Evolutionary conservation across 768 basidiomycete genomes (phyloP).

Genomic region (Daedaleopsis sinensis): DNA sequence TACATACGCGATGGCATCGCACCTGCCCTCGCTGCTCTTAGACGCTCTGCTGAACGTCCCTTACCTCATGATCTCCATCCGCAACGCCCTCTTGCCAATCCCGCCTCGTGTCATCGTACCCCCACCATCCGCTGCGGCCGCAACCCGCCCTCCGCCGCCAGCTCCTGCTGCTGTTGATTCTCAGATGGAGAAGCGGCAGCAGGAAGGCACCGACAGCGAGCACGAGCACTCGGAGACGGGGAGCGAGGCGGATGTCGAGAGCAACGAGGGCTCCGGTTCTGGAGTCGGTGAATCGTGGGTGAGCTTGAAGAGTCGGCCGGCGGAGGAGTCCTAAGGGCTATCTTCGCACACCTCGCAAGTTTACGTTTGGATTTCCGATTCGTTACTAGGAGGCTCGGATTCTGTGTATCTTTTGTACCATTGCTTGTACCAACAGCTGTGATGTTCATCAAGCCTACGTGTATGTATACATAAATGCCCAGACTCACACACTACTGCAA

Average conservation of each 20-base stretch:
- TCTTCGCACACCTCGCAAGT: too few relatives aligned
- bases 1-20: conserved; percentile 72
- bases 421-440: background rate
- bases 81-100: conserved; percentile 60
- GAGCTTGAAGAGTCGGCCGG: conserved; percentile 44
- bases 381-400: background rate
- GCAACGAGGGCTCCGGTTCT: conserved; percentile 54
- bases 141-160: conserved; percentile 35
- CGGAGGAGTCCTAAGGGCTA: background rate
- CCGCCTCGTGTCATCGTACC: conserved; percentile 44
- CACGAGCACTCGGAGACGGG: conserved; percentile 44
- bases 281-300: conserved; percentile 72
- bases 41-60: conserved; percentile 71
- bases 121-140: conserved; percentile 21
- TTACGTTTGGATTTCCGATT: background rate
- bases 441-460: background rate
- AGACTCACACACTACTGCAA: too few relatives aligned
- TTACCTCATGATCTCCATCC: conserved; percentile 59
- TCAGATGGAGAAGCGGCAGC: conserved; percentile 6
- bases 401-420: background rate
- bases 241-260: conserved; percentile 73
- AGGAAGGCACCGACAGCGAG: conserved; percentile 22
- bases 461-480: too few relatives aligned
- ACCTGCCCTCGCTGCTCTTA: conserved; percentile 65
- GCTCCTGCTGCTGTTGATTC: conserved; percentile 11